These are phyloP conservation scores for Coemansia sp. DNA, from an alignment of 192 early-diverging fungal genomes.

Conservation along the genomic window DNA sequence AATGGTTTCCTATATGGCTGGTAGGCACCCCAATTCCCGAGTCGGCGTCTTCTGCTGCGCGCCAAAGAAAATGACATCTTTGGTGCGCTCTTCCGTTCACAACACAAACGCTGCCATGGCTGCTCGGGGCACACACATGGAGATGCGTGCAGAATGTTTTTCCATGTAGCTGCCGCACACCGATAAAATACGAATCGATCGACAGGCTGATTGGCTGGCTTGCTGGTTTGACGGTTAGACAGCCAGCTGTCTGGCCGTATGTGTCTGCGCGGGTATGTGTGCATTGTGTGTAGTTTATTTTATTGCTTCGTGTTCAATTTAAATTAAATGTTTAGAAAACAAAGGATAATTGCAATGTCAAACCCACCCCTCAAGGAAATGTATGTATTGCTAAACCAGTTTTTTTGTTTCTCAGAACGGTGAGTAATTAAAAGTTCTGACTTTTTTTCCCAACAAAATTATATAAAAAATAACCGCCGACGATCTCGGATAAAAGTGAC, in stretches of 20 bases:
- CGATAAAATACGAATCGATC: neutral
- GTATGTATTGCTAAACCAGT: too few relatives aligned
- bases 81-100: conserved; percentile 46
- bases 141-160: conserved; percentile 53
- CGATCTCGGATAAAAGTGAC: neutral
- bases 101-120: conserved; percentile 48
- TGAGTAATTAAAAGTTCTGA: too few relatives aligned
- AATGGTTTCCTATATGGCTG: conserved; percentile 48
- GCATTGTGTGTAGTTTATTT: too few relatives aligned
- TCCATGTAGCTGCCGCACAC: conserved; percentile 17
- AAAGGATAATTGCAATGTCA: too few relatives aligned
- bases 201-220: too few relatives aligned
- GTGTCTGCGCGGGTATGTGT: too few relatives aligned
- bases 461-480: neutral
- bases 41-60: conserved; percentile 54
- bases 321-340: too few relatives aligned
- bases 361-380: too few relatives aligned
- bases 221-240: too few relatives aligned
- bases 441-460: neutral
- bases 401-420: too few relatives aligned
- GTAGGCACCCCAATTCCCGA: conserved; percentile 38
- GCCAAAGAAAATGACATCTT: conserved; percentile 32
- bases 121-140: conserved; percentile 45
- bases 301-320: too few relatives aligned
- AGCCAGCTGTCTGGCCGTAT: too few relatives aligned